Base-by-base conservation (phyloP, 129 eudicot genomes). In the Helichrysum umbraculigerum region DNA sequence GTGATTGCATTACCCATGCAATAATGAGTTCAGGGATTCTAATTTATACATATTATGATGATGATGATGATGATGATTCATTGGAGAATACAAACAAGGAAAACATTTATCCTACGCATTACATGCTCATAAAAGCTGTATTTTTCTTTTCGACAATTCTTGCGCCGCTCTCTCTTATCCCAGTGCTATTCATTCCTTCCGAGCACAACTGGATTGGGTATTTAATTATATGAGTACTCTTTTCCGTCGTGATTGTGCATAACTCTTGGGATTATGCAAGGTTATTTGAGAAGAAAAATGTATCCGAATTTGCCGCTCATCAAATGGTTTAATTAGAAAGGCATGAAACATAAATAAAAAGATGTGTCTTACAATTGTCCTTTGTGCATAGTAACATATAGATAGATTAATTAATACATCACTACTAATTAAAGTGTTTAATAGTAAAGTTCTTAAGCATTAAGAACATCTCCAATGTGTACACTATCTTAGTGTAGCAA, bases 131-230 rank as follows among this genome's bases (percentile, higher is more conserved):
- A 16, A 59, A 21, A 22, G 2, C 6, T 41, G 6, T 39, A 0
- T 61, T 41, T 39, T 11, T 1, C 7, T 73, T 59, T 20, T 73
- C 77, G 2, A 59, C 56, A 0, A 39, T 59, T 37, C 16, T 60
- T 8, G 77, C 69, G 0, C 58, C 52, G 4, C 69, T 73, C 25
- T 73, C 77, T 0, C 69, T 73, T 73, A 12, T 73, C 1, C n/a
- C 25, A 7, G 54, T 73, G 7, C 39, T 73, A 7, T 73, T 73
- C 15, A 29, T 60, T 35, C 69, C 78, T 60, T 28, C 58, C 12
- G 5, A 59, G 35, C 69, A 21, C 35, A 59, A 60, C 2, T 59
- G 69, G 58, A 8, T 39, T 4, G 69, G 78, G 25, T 73, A 73
- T 25, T n/a, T 8, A 3, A 59, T 73, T 12, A 39, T 73, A 73